These are phyloP conservation scores for Saxophila tyrrhenica DNA, from an alignment of 495 filamentous ascomycete species.

Conservation along the genomic window DNA sequence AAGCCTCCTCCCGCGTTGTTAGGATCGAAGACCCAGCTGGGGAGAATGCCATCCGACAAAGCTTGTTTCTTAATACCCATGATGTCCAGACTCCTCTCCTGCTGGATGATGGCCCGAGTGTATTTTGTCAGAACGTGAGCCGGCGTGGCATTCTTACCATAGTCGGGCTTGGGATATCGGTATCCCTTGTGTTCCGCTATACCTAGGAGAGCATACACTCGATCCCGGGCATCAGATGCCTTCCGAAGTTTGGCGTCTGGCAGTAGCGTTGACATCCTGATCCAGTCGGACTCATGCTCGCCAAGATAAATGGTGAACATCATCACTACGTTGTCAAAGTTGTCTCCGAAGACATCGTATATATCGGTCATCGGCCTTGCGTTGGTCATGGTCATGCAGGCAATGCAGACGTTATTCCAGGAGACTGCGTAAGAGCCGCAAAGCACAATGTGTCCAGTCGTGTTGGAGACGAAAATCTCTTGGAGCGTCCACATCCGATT, in stretches of 20 bases:
- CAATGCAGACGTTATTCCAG: neutral
- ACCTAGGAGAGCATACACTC: neutral
- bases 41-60: neutral
- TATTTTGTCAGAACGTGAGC: neutral
- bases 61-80: neutral
- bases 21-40: neutral
- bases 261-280: neutral
- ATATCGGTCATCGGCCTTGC: neutral
- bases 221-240: neutral
- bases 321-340: neutral
- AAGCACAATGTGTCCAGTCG: neutral
- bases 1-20: too few relatives aligned
- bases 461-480: slow-evolving; percentile 1
- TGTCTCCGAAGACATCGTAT: neutral
- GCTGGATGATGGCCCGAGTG: neutral
- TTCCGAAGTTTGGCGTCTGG: neutral
- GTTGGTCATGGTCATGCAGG: neutral
- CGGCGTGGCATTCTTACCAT: neutral
- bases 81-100: neutral
- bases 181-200: neutral
- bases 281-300: neutral
- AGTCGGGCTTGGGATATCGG: neutral
- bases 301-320: neutral
- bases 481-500: slow-evolving; percentile 8
- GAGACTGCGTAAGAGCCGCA: neutral